Base-by-base conservation (phyloP, 1,284 basidiomycete genomes). In the Cryptococcus sp. region DNA sequence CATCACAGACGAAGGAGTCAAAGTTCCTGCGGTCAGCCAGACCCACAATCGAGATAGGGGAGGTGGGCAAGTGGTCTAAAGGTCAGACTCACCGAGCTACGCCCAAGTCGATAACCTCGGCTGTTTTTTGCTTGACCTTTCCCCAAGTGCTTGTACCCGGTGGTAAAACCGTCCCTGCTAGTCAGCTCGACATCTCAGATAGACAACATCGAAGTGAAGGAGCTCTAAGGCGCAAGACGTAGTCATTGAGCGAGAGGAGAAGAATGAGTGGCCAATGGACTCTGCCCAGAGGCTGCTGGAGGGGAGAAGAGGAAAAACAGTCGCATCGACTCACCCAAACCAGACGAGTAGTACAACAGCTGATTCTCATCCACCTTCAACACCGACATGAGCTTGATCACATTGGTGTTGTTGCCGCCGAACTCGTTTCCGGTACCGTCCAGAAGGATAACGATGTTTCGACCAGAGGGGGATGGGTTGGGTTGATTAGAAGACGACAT, bases 391-490 rank as follows among this genome's bases (percentile, higher is more conserved):
- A 62, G 58, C 39, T 58, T 59, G 51, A 69, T 58, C 23, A 69
- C 57, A 45, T 65, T 60, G 16, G 52, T 51, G 43, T 65, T 63
- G 7, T 19, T 50, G 7, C n/a, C 26, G 12, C 53, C 51, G 54
- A 56, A 65, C 37, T 58, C 41, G 48, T 65, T 58, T 19, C 48
- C 47, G 4, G 61, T 60, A 3, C 63, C 63, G 45, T 65, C 63
- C 32, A 61, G 45, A 37, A 60, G 57, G 25, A 65, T 50, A 21
- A 65, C 56, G 32, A 65, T 50, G 52, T 63, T 65, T 5, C 38
- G 38, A n/a, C 14, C 34, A n/a, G 18, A 10, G 18, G 18, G 7
- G 34, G 34, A 7, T 36, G 10, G 34, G 7, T 36, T 7, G 7
- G 18, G 34, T 19, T 14, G 18, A 19, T 7, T 19, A 7, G n/a